Percentiles rank a stretch among this genome's conserved stretches.
phyloP scores from a whole-genome alignment of 805 yeast species.

The Saturnispora quitensis region DNA sequence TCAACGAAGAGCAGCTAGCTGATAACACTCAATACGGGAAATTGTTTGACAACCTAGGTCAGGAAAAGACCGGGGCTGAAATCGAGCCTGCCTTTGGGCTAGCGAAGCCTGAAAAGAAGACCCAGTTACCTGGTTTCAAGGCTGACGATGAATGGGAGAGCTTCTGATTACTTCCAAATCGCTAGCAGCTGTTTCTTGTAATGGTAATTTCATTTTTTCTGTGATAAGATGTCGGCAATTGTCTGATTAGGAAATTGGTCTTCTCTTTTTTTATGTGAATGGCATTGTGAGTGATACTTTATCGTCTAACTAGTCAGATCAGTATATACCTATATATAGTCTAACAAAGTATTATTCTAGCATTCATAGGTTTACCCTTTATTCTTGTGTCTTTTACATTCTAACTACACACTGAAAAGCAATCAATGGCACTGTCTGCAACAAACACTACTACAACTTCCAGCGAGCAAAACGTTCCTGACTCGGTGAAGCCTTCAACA shows the following conservation, averaged over 20 bases:
- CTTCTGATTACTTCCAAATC: conserved; percentile 29
- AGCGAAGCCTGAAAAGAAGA: conserved; percentile 46
- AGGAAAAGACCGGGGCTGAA: conserved; percentile 30
- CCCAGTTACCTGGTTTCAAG: conserved; percentile 46
- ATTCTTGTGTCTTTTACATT: not conserved
- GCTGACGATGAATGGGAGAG: conserved; percentile 61
- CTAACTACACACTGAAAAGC: not conserved
- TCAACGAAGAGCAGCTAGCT: conserved; percentile 37
- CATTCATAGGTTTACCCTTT: not conserved
- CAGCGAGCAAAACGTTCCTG: conserved; percentile 16
- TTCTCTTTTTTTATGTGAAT: not conserved
- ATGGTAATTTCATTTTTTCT: not conserved
- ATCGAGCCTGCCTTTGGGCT: conserved; percentile 62
- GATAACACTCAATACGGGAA: conserved; percentile 34
- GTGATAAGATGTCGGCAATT: not conserved
- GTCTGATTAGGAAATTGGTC: not conserved
- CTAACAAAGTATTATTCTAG: not conserved
- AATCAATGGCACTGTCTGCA: conserved; percentile 3
- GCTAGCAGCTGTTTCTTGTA: not conserved
- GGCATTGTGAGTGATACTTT: not conserved
- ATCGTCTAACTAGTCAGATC: not conserved
- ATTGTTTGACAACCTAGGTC: conserved; percentile 49
- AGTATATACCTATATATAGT: not conserved
- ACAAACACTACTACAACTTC: conserved; percentile 2
- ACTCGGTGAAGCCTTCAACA: conserved; percentile 24